Percentiles rank a stretch among this genome's conserved stretches.
phyloP scores from a whole-genome alignment of 345 rosid species.

The Firmiana major region DNA sequence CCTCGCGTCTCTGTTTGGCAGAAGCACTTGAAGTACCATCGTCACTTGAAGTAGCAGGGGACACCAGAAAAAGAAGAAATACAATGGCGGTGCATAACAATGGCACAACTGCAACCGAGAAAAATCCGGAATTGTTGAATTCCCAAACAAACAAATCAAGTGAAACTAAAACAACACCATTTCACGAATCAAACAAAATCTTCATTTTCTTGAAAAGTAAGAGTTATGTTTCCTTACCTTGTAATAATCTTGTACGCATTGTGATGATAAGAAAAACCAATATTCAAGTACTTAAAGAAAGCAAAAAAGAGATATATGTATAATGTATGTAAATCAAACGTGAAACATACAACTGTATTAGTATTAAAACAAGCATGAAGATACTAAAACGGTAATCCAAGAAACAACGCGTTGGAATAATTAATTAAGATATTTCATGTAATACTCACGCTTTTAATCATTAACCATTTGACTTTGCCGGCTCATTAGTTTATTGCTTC shows the following conservation, averaged over 20 bases:
- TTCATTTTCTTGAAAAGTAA: background rate
- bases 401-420: too few species aligned
- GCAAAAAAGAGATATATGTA: background rate
- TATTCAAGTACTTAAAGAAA: background rate
- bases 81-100: background rate
- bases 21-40: background rate
- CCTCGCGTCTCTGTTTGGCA: conserved; percentile 14
- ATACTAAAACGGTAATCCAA: too few species aligned
- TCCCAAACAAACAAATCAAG: background rate
- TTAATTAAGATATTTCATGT: too few species aligned
- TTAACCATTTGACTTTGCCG: too few species aligned
- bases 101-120: background rate
- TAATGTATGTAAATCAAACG: too few species aligned
- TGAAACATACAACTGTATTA: too few species aligned
- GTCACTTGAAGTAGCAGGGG: conserved; percentile 5
- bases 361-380: too few species aligned
- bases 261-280: background rate
- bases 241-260: background rate
- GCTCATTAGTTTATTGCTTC: too few species aligned
- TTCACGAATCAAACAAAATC: background rate
- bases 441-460: too few species aligned
- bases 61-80: conserved; percentile 10
- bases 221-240: too few species aligned
- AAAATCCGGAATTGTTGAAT: background rate
- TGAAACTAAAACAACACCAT: background rate